Base-by-base conservation (phyloP, 2,329 filamentous ascomycete species). In the Plenodomus tracheiphilus region DNA sequence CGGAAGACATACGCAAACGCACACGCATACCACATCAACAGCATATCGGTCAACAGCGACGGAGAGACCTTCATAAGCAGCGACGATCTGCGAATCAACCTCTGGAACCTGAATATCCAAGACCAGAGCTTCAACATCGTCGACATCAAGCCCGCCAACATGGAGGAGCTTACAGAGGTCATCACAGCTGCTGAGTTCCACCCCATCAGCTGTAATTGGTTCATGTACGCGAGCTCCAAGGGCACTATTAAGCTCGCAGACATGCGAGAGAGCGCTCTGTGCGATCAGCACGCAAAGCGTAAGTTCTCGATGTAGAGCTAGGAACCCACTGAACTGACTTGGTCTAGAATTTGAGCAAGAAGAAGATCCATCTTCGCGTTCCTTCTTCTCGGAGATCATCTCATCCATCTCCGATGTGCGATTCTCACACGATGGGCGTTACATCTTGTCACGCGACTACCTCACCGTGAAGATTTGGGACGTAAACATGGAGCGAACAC, bases 61-160 rank as follows among this genome's bases (percentile, higher is more conserved):
- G 94, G 93, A 48, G 94, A 99, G 79, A 99, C 94, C 0, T 99
- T 97, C 75, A 97, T 99, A 77, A 97, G 92, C 79, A 97, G 92
- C 71, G 94, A 99, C 71, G 94, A 99, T 72, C 79, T 99, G 56
- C 87, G 94, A 56, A 96, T 99, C 80, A 99, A 99, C 74, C 80
- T 99, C 47, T 99, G 94, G 94, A 97, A 99, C 72, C 81, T 97
- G 64, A 97, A 97, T 75, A 99, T 99, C 57, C 94, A 99, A 74
- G 93, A 97, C 65, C 93, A 97, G 77, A 97, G 94, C 79, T 99
- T 99, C 83, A 99, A 99, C 77, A 99, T 99, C 71, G 94, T 99
- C 54, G 94, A 99, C 74, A 99, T 99, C 81, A 99, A 99, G 76
- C 94, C 94, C 8, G 94, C 94, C 35, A 99, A 99, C 74, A 99